These are phyloP conservation scores for Colletotrichum sp. DNA, from an alignment of 2,329 filamentous ascomycete species.

Conservation along the genomic window DNA sequence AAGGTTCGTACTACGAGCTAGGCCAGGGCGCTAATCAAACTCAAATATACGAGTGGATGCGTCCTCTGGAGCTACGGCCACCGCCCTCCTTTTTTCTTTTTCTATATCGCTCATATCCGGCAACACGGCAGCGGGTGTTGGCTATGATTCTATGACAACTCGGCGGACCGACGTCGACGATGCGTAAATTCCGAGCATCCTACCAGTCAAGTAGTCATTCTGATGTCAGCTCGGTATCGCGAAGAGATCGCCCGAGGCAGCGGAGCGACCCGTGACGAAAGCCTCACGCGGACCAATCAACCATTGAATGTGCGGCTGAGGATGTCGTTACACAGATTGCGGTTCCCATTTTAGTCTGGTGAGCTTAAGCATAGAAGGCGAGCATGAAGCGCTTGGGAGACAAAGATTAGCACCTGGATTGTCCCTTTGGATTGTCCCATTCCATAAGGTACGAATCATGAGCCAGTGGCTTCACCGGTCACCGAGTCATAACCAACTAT, in stretches of 20 bases:
- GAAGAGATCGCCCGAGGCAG: neutral
- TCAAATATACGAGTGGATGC: neutral
- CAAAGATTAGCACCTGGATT: neutral
- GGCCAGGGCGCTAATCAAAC: neutral
- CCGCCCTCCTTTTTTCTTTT: neutral
- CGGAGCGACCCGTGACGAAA: neutral
- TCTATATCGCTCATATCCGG: neutral
- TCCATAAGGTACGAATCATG: neutral
- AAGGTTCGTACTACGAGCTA: neutral
- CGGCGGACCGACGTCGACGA: neutral
- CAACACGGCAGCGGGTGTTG: neutral
- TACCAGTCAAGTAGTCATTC: neutral
- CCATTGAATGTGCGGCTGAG: neutral
- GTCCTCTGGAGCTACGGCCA: neutral
- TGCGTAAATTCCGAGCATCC: neutral
- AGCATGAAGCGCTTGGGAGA: neutral
- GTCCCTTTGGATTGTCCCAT: neutral
- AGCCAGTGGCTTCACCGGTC: neutral
- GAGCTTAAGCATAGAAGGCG: fast-evolving
- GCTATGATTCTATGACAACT: neutral
- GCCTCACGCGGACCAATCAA: neutral
- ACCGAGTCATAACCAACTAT: neutral
- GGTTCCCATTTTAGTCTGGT: fast-evolving
- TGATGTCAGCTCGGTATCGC: neutral
- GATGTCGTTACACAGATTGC: neutral